Base-by-base conservation (phyloP, 2,329 filamentous ascomycete genomes). In the Colletotrichum sp. region DNA sequence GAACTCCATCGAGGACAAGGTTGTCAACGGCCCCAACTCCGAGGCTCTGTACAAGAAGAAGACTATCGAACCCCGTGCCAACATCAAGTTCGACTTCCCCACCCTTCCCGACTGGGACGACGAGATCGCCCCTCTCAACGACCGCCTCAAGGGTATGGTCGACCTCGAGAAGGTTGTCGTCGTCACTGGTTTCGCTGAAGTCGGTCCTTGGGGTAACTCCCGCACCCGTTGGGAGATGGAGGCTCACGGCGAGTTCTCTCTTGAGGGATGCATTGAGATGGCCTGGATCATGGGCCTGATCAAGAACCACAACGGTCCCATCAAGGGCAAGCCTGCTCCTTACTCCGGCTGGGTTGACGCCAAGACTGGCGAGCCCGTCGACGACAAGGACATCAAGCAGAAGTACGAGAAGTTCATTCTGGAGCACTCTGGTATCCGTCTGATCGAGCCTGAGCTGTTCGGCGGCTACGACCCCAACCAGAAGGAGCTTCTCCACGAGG, bases 251-350 rank as follows among this genome's bases (percentile, higher is more conserved):
- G 92, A 98, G 82, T 99, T 99, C 88, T 99, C 97, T 10, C 92
- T 99, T 16, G 98, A 99, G 86, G 97, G 97, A 34, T 99, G 97
- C 82, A 94, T 99, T 76, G 97, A 99, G 87, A 99, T 99, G 97
- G 96, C 97, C 36, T 99, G 97, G 97, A 95, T 99, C 85, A 99
- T 99, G 96, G 97, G 97, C 82, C 92, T 99, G 76, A 99, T 99
- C 89, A 98, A 96, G 90, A 98, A 99, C 86, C 95, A 98, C 89
- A 99, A 99, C 80, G 97, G 97, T 21, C 93, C 94, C 36, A 92
- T 99, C 84, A 99, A 99, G 89, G 97, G 97, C 84, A 94, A 98
- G 88, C 74, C 74, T 24, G 74, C 64, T 34, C 94, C 94, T 78
- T 99, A 99, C 88, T 95, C 96, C 79, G 97, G 97, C 80, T 99